phyloP scores from a whole-genome alignment of 1,284 basidiomycete species.

The Marasmius tenuissimus region DNA sequence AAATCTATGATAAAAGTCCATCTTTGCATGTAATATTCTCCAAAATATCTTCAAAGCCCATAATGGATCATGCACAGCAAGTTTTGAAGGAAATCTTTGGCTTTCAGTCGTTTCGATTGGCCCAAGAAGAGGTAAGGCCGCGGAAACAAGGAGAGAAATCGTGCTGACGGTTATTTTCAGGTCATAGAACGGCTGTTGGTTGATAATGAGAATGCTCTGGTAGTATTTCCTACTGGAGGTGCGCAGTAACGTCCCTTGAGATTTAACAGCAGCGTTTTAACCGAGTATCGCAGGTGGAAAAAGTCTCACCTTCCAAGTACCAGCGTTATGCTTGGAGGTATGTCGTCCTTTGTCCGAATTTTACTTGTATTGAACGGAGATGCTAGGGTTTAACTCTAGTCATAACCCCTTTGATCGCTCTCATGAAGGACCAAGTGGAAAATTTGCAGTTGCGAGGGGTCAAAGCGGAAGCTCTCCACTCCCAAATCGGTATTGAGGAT shows the following conservation, averaged over 20 bases:
- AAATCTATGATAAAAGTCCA: no score
- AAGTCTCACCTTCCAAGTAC: constrained; percentile 61
- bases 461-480: constrained; percentile 64
- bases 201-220: constrained; percentile 39
- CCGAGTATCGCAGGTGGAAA: constrained; percentile 33
- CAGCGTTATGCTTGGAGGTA: constrained; percentile 52
- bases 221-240: constrained; percentile 40
- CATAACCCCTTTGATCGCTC: constrained; percentile 58
- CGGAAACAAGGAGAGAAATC: neutral
- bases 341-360: neutral
- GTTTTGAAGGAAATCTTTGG: constrained; percentile 4
- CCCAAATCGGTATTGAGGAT: constrained; percentile 41
- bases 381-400: constrained; percentile 65
- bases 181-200: constrained; percentile 37
- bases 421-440: constrained; percentile 54
- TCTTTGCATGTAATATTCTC: no score
- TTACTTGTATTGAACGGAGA: neutral
- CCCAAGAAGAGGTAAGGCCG: neutral
- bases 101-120: neutral
- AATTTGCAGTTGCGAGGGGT: constrained; percentile 49
- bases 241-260: constrained; percentile 40
- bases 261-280: constrained; percentile 17
- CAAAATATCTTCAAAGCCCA: neutral
- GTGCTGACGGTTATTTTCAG: constrained; percentile 14
- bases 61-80: neutral